A percentile compares a stretch with the other conserved stretches of the same genome.
Evolutionary conservation across 352 stramenopile species (phyloP).

Genomic region (Thraustochytrium striatum): DNA sequence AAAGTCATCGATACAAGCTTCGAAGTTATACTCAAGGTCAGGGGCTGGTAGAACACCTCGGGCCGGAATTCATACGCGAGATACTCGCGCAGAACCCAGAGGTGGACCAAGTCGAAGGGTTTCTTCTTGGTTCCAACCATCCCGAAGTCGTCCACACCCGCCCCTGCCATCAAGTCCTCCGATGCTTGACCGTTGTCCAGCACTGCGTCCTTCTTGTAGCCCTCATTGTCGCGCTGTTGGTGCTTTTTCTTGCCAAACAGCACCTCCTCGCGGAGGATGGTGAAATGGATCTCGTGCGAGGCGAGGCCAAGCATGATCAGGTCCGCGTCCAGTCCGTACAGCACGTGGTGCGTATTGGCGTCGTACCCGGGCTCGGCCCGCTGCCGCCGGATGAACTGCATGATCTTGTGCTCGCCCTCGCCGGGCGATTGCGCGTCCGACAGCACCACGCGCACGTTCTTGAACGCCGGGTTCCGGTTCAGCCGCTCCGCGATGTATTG

Average conservation of each 20-base stretch:
- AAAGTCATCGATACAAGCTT: slow-evolving; percentile 97
- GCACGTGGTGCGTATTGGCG: slow-evolving; percentile 92
- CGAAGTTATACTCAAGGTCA: slow-evolving; percentile 92
- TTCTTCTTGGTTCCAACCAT: slow-evolving; percentile 29
- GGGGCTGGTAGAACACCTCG: slow-evolving; percentile 48
- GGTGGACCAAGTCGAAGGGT: slow-evolving; percentile 52
- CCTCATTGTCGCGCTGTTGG: neutral
- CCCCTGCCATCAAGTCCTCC: too few species aligned
- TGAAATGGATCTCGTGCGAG: slow-evolving; percentile 98
- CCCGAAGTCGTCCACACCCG: slow-evolving; percentile 10
- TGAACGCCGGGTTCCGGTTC: slow-evolving; percentile 86
- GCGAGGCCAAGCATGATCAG: slow-evolving; percentile 98
- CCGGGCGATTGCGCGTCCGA: slow-evolving; percentile 91
- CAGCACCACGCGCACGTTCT: slow-evolving; percentile 91
- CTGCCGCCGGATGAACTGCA: slow-evolving; percentile 92
- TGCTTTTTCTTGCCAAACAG: slow-evolving; percentile 28
- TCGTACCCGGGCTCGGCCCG: slow-evolving; percentile 89
- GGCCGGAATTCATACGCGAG: slow-evolving; percentile 50
- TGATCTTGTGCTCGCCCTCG: slow-evolving; percentile 99
- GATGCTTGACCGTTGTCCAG: slow-evolving; percentile 58
- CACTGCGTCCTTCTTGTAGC: slow-evolving; percentile 18
- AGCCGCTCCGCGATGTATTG: slow-evolving; percentile 63
- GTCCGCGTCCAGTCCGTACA: slow-evolving; percentile 97
- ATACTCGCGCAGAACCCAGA: slow-evolving; percentile 55
- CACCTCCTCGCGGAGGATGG: slow-evolving; percentile 93